Base-by-base conservation (phyloP, 441 rosid genomes). In the Raphanus hybrid region DNA sequence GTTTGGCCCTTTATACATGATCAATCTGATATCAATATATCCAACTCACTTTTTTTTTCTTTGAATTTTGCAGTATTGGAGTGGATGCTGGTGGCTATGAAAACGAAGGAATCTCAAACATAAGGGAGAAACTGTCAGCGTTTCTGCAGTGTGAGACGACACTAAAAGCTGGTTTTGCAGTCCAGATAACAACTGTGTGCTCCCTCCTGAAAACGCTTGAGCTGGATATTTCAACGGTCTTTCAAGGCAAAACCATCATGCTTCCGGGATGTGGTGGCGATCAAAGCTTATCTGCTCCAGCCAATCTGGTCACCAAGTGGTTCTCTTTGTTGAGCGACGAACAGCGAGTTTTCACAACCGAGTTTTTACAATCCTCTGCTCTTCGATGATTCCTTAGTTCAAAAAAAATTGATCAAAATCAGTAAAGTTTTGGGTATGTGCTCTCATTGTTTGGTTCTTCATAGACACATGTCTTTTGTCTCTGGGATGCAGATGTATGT, bases 31-130 rank as follows among this genome's bases (percentile, higher is more conserved):
- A 55, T 69, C 35, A 10, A 15, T 15, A 65, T 65, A 64, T 69
- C 26, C 10, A 23, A 70, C 0, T 35, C 1, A 2, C 8, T 23
- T 15, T 39, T 0, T 37, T 64, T 10, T 7, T 5, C 11, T 10
- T 75, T 43, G 55, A 37, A 8, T 20, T 67, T 41, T 85, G 20
- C 85, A 92, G 97, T 78, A 64, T 88, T 64, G 97, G 97, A 66
- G 87, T 87, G 65, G 84, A 80, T 63, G 75, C 88, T 54, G 58
- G 80, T 84, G 95, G 94, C 52, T 86, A 78, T 69, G 89, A 84
- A 18, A 89, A 90, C 64, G 76, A 78, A 78, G 88, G 82, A 77
- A 84, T 90, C 50, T 83, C 84, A 76, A 70, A 69, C 39, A 62
- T 92, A 78, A 89, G 87, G 75, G 76, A 71, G 37, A 83, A 82